A percentile compares a stretch with the other conserved stretches of the same genome.
Evolutionary conservation across 1,139 yeast genomes (phyloP).

Genomic region (Blastobotrys arbuscula): DNA sequence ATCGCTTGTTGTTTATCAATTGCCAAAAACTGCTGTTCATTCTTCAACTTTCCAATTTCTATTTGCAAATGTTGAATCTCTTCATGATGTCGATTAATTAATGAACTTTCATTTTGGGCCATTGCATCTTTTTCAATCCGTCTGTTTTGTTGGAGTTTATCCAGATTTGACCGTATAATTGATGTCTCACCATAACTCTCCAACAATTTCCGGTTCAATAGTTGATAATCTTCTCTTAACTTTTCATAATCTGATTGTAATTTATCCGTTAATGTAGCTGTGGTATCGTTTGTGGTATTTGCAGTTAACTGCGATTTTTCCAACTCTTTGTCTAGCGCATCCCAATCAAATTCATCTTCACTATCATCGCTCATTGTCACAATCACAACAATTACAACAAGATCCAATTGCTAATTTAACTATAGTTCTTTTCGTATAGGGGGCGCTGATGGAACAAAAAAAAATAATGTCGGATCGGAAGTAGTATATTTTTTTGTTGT

Average conservation of each 20-base stretch:
- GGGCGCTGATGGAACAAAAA: too few relatives aligned
- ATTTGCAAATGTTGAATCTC: conserved; percentile 40
- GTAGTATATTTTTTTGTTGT: too few relatives aligned
- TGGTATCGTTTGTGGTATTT: not conserved
- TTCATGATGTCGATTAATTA: conserved; percentile 33
- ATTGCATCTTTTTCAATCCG: conserved; percentile 39
- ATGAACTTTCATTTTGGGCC: conserved; percentile 38
- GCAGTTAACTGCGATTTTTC: conserved; percentile 3
- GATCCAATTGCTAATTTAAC: too few relatives aligned
- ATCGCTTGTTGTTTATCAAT: conserved; percentile 34
- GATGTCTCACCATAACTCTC: conserved; percentile 59
- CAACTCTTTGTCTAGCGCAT: conserved; percentile 7
- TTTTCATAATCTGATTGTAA: conserved; percentile 1
- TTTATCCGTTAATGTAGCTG: conserved; percentile 39
- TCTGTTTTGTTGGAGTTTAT: conserved; percentile 38
- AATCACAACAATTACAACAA: too few relatives aligned
- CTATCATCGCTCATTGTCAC: conserved; percentile 8
- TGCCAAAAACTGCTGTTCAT: conserved; percentile 61
- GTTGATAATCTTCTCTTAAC: conserved; percentile 8
- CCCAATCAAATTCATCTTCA: conserved; percentile 11
- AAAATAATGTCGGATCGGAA: too few relatives aligned
- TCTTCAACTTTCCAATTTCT: conserved; percentile 53
- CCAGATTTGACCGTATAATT: conserved; percentile 60
- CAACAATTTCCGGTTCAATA: conserved; percentile 14
- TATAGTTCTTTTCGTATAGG: too few relatives aligned